phyloP scores from a whole-genome alignment of 371 early-diverging fungal genomes.

The Apophysomyces ossiformis region DNA sequence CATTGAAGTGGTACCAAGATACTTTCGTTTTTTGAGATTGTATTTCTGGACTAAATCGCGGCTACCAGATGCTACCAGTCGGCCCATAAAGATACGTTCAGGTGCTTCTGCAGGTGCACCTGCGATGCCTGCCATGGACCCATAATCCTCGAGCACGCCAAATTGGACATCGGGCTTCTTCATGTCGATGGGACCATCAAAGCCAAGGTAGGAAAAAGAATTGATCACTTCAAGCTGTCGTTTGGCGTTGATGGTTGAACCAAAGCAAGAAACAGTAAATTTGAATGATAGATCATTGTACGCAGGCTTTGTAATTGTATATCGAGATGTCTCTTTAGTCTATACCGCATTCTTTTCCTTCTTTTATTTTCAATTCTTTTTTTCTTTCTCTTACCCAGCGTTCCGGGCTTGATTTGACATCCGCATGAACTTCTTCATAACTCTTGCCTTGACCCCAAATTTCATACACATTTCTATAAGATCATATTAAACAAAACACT shows the following conservation, averaged over 20 bases:
- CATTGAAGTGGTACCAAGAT: slow-evolving; percentile 97
- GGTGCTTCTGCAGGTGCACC: slow-evolving; percentile 38
- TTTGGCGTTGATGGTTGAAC: slow-evolving; percentile 65
- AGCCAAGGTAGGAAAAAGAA: slow-evolving; percentile 74
- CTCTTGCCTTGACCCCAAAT: slow-evolving; percentile 76
- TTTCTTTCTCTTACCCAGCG: slow-evolving; percentile 51
- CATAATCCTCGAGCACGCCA: slow-evolving; percentile 80
- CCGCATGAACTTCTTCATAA: slow-evolving; percentile 66
- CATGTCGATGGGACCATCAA: slow-evolving; percentile 81
- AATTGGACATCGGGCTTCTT: slow-evolving; percentile 84
- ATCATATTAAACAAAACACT: no score
- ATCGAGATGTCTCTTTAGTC: no score
- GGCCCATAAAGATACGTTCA: slow-evolving; percentile 74
- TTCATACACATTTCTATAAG: slow-evolving; percentile 70
- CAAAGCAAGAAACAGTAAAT: slow-evolving; percentile 82
- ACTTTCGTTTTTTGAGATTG: slow-evolving; percentile 91
- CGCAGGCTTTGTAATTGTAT: slow-evolving; percentile 32
- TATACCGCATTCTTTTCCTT: no score
- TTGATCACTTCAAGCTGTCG: slow-evolving; percentile 85
- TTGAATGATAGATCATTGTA: slow-evolving; percentile 78
- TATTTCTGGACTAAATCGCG: slow-evolving; percentile 77
- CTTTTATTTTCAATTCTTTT: not conserved
- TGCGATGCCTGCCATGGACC: slow-evolving; percentile 44
- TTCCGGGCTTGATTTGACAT: slow-evolving; percentile 61
- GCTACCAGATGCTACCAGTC: slow-evolving; percentile 69